Percentiles rank a stretch among this genome's conserved stretches.
Conservation (phyloP, 805 yeast species). For the Phaffomyces antillensis region DNA sequence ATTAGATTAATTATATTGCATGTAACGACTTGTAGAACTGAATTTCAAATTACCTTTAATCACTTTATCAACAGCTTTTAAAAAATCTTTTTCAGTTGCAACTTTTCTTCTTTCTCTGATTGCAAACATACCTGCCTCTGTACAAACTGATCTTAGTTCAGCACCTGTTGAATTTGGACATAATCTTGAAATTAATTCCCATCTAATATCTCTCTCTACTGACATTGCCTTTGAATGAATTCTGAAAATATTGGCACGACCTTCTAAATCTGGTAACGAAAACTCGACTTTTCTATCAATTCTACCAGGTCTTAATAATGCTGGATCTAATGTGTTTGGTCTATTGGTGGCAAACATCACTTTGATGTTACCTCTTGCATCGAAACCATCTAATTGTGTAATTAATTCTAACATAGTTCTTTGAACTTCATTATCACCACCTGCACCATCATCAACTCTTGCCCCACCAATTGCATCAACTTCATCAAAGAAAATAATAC, state of each 20-base stretch:
- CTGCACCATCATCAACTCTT: conserved; percentile 99
- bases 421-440: conserved; percentile 98
- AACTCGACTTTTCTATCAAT: conserved; percentile 98
- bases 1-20: conserved; percentile 78
- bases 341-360: conserved; percentile 99
- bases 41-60: conserved; percentile 98
- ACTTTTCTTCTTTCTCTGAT: conserved; percentile 97
- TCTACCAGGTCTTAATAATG: conserved; percentile 95
- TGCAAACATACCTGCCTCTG: conserved; percentile 99
- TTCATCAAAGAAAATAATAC: conserved; percentile 97
- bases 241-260: conserved; percentile 95
- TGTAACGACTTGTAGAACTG: conserved; percentile 93
- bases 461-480: conserved; percentile 99
- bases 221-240: conserved; percentile 98
- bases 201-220: conserved; percentile 92
- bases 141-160: conserved; percentile 94
- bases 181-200: conserved; percentile 96
- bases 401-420: conserved; percentile 98
- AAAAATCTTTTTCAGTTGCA: conserved; percentile 95
- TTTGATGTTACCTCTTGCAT: conserved; percentile 96
- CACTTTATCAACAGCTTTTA: conserved; percentile 96
- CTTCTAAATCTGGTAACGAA: conserved; percentile 93
- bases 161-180: conserved; percentile 99
- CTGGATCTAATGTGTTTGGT: conserved; percentile 97
- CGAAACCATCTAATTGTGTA: conserved; percentile 97